These are phyloP conservation scores for Boletus tylopilopsis DNA, from an alignment of 768 basidiomycete genomes.

Conservation along the genomic window DNA sequence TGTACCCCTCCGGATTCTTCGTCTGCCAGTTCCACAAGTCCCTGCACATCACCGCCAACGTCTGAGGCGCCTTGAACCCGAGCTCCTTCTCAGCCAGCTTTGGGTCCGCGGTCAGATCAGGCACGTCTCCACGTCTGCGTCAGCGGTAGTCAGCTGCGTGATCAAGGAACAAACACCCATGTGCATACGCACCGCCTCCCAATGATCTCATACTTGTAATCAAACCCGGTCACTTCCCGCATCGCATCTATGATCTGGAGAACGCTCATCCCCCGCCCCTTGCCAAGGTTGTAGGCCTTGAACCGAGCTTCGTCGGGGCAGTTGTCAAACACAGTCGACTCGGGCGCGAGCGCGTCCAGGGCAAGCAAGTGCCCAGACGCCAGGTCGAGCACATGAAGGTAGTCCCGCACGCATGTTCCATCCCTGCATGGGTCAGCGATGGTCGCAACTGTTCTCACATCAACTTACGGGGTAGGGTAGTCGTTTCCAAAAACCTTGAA, in stretches of 20 bases:
- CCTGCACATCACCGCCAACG: constrained; percentile 88
- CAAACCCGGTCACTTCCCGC: constrained; percentile 83
- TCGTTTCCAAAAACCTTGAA: constrained; percentile 93
- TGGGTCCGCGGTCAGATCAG: constrained; percentile 94
- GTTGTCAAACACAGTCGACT: constrained; percentile 55
- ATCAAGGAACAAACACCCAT: neutral
- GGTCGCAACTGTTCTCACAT: too few species aligned
- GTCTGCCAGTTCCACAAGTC: constrained; percentile 99
- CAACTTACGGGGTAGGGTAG: constrained; percentile 83
- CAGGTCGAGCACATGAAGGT: constrained; percentile 89
- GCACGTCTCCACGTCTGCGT: constrained; percentile 85
- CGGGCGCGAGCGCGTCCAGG: constrained; percentile 70
- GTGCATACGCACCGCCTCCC: constrained; percentile 70
- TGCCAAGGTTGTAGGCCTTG: constrained; percentile 97
- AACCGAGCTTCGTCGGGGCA: constrained; percentile 54
- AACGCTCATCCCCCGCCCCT: constrained; percentile 88
- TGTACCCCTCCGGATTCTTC: constrained; percentile 84
- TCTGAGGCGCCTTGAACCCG: constrained; percentile 79
- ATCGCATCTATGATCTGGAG: constrained; percentile 94
- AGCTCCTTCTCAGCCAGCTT: constrained; percentile 88
- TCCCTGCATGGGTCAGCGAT: constrained; percentile 48
- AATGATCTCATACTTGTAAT: constrained; percentile 86
- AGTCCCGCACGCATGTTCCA: constrained; percentile 97
- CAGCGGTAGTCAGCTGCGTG: constrained; percentile 2
- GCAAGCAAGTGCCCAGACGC: constrained; percentile 93